Evolutionary conservation across 139 green algal species (phyloP).

Genomic region (Chlamydomonas schloesseri): DNA sequence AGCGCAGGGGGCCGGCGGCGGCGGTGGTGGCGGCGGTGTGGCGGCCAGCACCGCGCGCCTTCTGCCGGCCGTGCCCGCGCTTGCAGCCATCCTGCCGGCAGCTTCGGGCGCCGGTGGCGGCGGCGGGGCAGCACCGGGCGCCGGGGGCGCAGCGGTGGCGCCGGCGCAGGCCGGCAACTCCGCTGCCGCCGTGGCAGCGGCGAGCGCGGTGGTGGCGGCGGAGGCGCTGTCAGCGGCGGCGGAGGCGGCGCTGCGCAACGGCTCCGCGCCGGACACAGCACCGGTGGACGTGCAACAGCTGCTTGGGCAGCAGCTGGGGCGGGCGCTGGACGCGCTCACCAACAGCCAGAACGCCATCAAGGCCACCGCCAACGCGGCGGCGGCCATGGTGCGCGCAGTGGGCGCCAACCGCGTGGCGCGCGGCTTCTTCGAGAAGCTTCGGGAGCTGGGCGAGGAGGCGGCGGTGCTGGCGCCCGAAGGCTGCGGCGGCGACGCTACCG

Average conservation of each 20-base stretch:
- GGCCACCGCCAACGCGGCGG: neutral
- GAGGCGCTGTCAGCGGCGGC: conserved; percentile 10
- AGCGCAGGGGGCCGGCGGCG: too few relatives aligned
- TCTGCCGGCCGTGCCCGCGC: neutral
- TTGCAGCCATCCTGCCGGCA: neutral
- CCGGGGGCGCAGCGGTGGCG: neutral
- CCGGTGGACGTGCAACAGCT: neutral
- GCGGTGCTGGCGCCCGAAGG: conserved; percentile 16
- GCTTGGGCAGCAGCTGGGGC: neutral
- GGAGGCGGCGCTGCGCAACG: neutral
- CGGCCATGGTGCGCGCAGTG: conserved; percentile 23
- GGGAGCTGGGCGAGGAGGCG: conserved; percentile 8
- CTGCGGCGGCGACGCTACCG: conserved; percentile 16
- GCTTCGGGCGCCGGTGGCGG: neutral
- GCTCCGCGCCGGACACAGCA: neutral
- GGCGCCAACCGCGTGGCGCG: conserved; percentile 7
- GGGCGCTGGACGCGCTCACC: conserved; percentile 5
- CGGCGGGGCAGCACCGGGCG: neutral
- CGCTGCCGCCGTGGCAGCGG: neutral
- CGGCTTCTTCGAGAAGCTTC: conserved; percentile 19
- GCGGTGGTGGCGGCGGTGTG: too few relatives aligned
- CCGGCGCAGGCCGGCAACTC: neutral
- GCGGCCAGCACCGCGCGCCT: neutral
- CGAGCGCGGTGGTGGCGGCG: neutral
- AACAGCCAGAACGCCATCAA: conserved; percentile 31